These are phyloP conservation scores for Aureobasidium sp. DNA, from an alignment of 2,329 filamentous ascomycete genomes.

Conservation along the genomic window DNA sequence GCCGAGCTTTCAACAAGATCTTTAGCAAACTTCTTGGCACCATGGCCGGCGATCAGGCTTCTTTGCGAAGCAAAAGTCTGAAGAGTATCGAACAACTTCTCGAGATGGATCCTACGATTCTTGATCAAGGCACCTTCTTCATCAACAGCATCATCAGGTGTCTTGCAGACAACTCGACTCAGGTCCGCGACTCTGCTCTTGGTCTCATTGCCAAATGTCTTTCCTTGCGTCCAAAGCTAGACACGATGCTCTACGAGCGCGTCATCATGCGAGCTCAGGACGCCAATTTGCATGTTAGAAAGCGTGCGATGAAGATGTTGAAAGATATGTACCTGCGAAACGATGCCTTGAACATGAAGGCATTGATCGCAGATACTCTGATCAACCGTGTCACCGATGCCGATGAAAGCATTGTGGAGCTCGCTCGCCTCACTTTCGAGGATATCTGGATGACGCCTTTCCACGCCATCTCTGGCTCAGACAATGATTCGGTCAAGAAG, in stretches of 20 bases:
- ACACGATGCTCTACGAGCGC: conserved; percentile 62
- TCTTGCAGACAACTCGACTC: conserved; percentile 69
- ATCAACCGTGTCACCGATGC: conserved; percentile 74
- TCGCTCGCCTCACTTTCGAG: conserved; percentile 85
- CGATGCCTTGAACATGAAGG: conserved; percentile 57
- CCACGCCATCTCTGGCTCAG: conserved; percentile 37
- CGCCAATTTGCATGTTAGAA: conserved; percentile 75
- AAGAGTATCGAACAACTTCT: conserved; percentile 87
- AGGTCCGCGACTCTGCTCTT: conserved; percentile 85
- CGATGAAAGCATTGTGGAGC: conserved; percentile 72
- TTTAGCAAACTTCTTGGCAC: conserved; percentile 72
- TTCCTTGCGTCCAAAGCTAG: conserved; percentile 64
- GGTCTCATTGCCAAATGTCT: conserved; percentile 84
- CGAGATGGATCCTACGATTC: conserved; percentile 81
- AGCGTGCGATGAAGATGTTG: conserved; percentile 83
- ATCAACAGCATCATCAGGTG: conserved; percentile 71
- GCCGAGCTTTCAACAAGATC: conserved; percentile 69
- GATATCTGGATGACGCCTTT: conserved; percentile 91
- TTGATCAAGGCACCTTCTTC: conserved; percentile 69
- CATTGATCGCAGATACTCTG: conserved; percentile 69
- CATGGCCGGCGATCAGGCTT: conserved; percentile 85
- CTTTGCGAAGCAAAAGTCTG: conserved; percentile 81
- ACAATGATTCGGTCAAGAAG: conserved; percentile 55
- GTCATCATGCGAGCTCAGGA: conserved; percentile 74
- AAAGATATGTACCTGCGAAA: conserved; percentile 90